A percentile compares a stretch with the other conserved stretches of the same genome.
Evolutionary conservation across 345 rosid species (phyloP).

Genomic region (Salix dunnii): DNA sequence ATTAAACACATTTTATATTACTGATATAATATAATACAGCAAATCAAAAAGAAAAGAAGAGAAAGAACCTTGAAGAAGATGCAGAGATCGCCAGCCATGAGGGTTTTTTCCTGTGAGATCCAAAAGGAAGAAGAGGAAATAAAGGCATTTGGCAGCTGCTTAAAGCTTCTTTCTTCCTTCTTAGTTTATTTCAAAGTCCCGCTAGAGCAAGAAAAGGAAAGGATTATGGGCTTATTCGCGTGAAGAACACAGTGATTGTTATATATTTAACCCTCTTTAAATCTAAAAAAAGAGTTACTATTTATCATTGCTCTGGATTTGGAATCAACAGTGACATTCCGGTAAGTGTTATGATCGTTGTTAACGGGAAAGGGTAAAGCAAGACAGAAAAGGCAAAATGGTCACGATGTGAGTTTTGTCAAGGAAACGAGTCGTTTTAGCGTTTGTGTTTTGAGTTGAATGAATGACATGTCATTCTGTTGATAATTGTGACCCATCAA

Average conservation of each 20-base stretch:
- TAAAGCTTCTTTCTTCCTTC: not conserved
- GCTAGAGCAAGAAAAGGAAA: not conserved
- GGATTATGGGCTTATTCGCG: conserved; percentile 13
- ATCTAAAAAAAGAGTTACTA: not conserved
- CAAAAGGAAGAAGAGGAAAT: conserved; percentile 25
- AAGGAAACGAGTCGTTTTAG: too few relatives aligned
- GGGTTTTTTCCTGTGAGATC: conserved; percentile 29
- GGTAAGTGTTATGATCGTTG: too few relatives aligned
- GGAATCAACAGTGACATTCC: conserved; percentile 9
- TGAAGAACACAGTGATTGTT: conserved; percentile 36
- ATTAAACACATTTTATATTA: not conserved
- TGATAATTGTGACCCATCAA: too few relatives aligned
- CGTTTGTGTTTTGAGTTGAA: too few relatives aligned
- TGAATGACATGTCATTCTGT: too few relatives aligned
- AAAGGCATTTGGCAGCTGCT: conserved; percentile 52
- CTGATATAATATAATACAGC: not conserved
- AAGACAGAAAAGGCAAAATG: too few relatives aligned
- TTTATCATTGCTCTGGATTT: not conserved
- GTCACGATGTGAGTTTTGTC: too few relatives aligned
- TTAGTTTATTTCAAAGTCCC: not conserved
- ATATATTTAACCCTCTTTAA: not conserved
- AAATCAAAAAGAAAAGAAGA: not conserved
- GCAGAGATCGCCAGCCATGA: conserved; percentile 77
- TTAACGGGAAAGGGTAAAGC: too few relatives aligned
- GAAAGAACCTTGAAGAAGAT: conserved; percentile 65